Evolutionary conservation across 306 rosid genomes (phyloP).

Genomic region (Prunus padus): DNA sequence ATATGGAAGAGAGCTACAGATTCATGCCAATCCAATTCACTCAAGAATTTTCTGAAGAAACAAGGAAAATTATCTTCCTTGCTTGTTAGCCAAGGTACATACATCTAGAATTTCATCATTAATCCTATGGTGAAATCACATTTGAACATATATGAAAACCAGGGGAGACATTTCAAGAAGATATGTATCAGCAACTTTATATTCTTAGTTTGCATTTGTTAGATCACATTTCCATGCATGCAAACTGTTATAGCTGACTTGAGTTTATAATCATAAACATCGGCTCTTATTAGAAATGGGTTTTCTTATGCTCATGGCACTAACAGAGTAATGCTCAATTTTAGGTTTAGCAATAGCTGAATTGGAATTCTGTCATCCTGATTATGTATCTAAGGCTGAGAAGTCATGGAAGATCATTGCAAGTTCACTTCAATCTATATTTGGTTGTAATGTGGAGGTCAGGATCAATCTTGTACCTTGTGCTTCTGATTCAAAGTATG

Average conservation of each 20-base stretch:
- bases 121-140: background rate
- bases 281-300: background rate
- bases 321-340: conserved; percentile 21
- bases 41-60: conserved; percentile 67
- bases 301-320: conserved; percentile 2
- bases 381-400: conserved; percentile 60
- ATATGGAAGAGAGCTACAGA: conserved; percentile 73
- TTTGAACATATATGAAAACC: background rate
- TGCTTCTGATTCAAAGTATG: conserved; percentile 41
- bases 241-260: background rate
- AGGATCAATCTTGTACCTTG: conserved; percentile 55
- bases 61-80: conserved; percentile 73
- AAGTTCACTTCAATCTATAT: conserved; percentile 51
- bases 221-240: background rate
- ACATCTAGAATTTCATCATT: background rate
- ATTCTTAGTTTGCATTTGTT: background rate
- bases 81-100: conserved; percentile 45
- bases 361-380: conserved; percentile 61
- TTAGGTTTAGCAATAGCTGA: conserved; percentile 71
- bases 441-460: conserved; percentile 70
- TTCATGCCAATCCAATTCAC: conserved; percentile 56
- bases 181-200: background rate
- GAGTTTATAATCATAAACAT: background rate
- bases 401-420: conserved; percentile 81
- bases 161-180: background rate